These are phyloP conservation scores for Suillus bovinus DNA, from an alignment of 768 basidiomycete genomes.

Conservation along the genomic window DNA sequence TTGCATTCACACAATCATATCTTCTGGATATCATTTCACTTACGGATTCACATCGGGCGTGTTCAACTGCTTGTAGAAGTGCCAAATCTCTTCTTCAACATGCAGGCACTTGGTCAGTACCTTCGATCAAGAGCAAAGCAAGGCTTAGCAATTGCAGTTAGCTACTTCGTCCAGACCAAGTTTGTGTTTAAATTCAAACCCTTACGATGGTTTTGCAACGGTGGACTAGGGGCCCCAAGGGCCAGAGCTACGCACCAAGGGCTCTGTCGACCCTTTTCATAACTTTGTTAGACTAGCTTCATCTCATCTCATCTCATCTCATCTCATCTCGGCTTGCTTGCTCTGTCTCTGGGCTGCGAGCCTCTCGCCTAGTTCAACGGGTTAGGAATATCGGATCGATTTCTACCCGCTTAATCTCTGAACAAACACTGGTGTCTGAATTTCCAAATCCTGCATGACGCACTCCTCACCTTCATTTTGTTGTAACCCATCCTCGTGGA, in stretches of 20 bases:
- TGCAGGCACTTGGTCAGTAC: background rate
- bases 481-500: slow-evolving; percentile 39
- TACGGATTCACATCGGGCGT: background rate
- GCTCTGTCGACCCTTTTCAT: too few relatives aligned
- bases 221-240: too few relatives aligned
- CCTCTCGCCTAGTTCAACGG: too few relatives aligned
- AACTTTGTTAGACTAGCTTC: too few relatives aligned
- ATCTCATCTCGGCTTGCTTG: too few relatives aligned
- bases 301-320: too few relatives aligned
- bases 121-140: background rate
- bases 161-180: background rate
- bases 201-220: background rate
- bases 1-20: background rate
- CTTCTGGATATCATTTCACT: background rate
- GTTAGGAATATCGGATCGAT: background rate
- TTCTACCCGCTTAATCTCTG: background rate
- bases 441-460: slow-evolving; percentile 27
- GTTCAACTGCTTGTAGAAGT: background rate
- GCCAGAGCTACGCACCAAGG: too few relatives aligned
- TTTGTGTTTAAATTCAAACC: background rate
- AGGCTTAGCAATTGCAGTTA: slow-evolving; percentile 2
- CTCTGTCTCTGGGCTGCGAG: too few relatives aligned
- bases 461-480: slow-evolving; percentile 26
- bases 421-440: background rate
- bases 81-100: background rate